Base-by-base conservation (phyloP, 2,329 filamentous ascomycete species). In the Diaporthe capsici region DNA sequence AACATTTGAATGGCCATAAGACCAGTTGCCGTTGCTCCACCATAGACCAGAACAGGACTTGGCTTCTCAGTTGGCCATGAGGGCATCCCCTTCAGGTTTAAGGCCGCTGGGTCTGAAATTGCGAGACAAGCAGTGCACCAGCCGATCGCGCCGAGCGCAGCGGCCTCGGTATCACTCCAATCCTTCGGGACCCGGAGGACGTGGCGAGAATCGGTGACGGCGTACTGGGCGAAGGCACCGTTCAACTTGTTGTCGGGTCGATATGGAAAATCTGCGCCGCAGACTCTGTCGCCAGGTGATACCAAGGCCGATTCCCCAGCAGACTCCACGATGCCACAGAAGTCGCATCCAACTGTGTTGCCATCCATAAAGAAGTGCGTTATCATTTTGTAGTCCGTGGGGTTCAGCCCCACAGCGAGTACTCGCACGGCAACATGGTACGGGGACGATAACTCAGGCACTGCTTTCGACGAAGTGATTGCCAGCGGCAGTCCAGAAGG, bases 311-410 rank as follows among this genome's bases (percentile, higher is more conserved):
- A 37, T 3, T 4, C 25, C 25, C 28, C 70, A 20, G 81, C 47
- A 2, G 75, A 76, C 2, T 80, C 77, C n/a, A 83, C 77, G 9
- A 72, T 77, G 12, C 82, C 81, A 5, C 80, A 79, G 71, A 81
- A 83, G 70, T 83, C 82, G 55, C 75, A 78, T 9, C 82, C 82
- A 28, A 73, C 72, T 4, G 81, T 78, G 22, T 79, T 78, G 13
- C 79, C 80, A 7, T 75, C 77, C 12, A 72, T 77, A 20, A 49
- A 65, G 60, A 79, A 79, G 44, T 80, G 49, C 1, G 51, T 75
- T 2, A 77, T 47, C 78, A 81, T 82, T 65, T 82, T 82, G 77
- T 79, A 74, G 72, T 83, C 81, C 20, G 60, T 79, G 2, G 79
- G 82, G 60, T 82, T 83, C 2, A 82, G 74, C 0, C 75, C 81